Evolutionary conservation across 768 basidiomycete species (phyloP), one percentile per base, ranked within the genome.

Genomic region (Calocera viscosa): DNA sequence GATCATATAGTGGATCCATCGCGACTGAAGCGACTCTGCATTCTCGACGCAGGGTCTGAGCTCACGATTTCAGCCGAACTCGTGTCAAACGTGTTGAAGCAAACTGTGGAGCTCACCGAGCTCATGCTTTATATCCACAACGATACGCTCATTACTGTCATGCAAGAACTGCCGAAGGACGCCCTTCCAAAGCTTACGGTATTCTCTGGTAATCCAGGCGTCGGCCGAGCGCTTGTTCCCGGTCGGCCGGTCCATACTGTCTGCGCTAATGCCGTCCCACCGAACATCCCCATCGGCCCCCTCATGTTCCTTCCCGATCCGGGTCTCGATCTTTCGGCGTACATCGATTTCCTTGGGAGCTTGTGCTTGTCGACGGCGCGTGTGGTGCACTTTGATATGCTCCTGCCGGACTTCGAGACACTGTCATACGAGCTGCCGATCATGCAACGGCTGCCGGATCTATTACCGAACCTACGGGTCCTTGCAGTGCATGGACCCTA

Each of bases 121-220:
- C 53, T 60, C 53, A 60, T 60, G 53, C 10, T 60, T 5, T 60
- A 60, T 19, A 60, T 60, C 26, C 53, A 60, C 53, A 60, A 26
- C 53, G 53, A 60, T 5, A 60, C 24, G 19, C 53, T 60, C 10
- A 16, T 3, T 10, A 10, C 11, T 2, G 26, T 60, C 30, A 32
- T 60, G 26, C 24, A 60, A 14, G 16, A 2, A 11, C 30, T 60
- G 30, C 53, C 53, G 14, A 26, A 60, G 14, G 26, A 60, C 30
- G 53, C 53, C 30, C 53, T 60, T 11, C 53, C 53, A 2, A 32
- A 60, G 53, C 53, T 60, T 26, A 19, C 26, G 7, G 53, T 60
- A 11, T 60, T 60, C 53, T 60, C 53, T 5, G 53, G 53, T 26
- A 60, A 60, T 60, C 53, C 53, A 11, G 53, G 26, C 30, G 53